Conservation (phyloP, 2,329 filamentous ascomycete species). For the Monosporascus sp. region DNA sequence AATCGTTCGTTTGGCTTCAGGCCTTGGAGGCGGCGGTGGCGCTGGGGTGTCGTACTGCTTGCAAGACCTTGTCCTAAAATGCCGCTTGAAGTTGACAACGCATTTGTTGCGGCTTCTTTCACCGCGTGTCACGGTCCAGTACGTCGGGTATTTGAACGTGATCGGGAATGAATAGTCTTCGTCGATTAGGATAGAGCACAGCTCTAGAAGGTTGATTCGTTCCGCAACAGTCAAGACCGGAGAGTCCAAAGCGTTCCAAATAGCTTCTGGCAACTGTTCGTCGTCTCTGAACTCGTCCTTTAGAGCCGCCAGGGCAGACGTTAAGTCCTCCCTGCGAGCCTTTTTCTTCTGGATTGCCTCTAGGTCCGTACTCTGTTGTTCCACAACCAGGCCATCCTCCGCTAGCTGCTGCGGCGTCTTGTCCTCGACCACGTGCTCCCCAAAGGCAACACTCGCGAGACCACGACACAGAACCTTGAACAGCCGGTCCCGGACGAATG, state of each 20-base stretch:
- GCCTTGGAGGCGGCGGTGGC: constrained; percentile 12
- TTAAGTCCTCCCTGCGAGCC: constrained; percentile 43
- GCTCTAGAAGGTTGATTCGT: constrained; percentile 44
- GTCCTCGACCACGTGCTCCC: constrained; percentile 41
- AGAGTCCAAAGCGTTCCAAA: constrained; percentile 48
- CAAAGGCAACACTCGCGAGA: constrained; percentile 59
- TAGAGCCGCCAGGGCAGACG: constrained; percentile 40
- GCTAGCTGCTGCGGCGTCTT: constrained; percentile 17
- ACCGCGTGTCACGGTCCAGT: constrained; percentile 34
- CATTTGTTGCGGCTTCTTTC: constrained; percentile 18
- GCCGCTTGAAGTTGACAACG: constrained; percentile 19
- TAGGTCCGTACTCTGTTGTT: constrained; percentile 37
- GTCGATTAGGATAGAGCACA: constrained; percentile 46
- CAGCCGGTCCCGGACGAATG: constrained; percentile 55
- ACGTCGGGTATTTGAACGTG: constrained; percentile 41
- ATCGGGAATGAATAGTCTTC: constrained; percentile 41
- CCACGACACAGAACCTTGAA: constrained; percentile 56
- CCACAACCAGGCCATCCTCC: constrained; percentile 42
- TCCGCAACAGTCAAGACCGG: constrained; percentile 41
- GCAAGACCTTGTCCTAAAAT: constrained; percentile 21
- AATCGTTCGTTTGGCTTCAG: constrained; percentile 26
- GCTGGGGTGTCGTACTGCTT: constrained; percentile 17
- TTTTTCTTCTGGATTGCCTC: constrained; percentile 41
- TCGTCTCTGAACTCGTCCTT: constrained; percentile 43
- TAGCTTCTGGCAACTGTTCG: constrained; percentile 34